Evolutionary conservation across 257 asterid genomes (phyloP).

Genomic region (Solanum infundibuliforme): DNA sequence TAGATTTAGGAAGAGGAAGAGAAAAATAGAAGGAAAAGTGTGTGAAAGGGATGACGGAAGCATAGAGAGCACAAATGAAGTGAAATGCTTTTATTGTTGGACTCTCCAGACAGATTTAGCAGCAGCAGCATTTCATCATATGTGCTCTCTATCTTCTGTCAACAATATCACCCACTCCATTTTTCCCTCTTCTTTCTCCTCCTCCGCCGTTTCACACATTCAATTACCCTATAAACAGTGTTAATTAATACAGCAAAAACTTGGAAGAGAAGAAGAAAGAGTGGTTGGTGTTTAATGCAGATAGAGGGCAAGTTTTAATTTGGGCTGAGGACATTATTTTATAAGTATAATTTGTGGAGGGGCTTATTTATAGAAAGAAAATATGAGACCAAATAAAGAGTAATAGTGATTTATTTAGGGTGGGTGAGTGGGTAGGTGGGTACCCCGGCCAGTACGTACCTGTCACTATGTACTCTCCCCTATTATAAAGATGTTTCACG

Average conservation of each 20-base stretch:
- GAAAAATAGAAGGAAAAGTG: not conserved
- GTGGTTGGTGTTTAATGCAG: not conserved
- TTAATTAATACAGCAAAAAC: not conserved
- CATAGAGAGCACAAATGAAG: conserved; percentile 63
- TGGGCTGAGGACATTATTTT: not conserved
- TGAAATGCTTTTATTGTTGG: conserved; percentile 27
- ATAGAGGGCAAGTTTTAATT: not conserved
- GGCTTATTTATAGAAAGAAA: not conserved
- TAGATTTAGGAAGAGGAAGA: not conserved
- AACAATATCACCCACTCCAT: conserved; percentile 2
- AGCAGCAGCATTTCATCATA: conserved; percentile 34
- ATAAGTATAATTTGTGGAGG: not conserved
- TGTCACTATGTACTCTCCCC: not conserved
- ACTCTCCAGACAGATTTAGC: conserved; percentile 5
- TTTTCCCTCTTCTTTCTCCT: not conserved
- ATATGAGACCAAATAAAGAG: not conserved
- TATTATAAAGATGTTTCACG: not conserved
- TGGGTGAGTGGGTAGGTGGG: not conserved
- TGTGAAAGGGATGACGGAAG: conserved; percentile 46
- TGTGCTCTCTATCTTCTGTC: conserved; percentile 55
- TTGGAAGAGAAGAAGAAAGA: not conserved
- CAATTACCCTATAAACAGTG: not conserved
- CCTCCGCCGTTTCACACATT: not conserved
- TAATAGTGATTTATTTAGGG: not conserved
- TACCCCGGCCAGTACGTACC: not conserved